These are phyloP conservation scores for Chenopodium berlandieri DNA, from an alignment of 148 eudicot species.

Conservation along the genomic window DNA sequence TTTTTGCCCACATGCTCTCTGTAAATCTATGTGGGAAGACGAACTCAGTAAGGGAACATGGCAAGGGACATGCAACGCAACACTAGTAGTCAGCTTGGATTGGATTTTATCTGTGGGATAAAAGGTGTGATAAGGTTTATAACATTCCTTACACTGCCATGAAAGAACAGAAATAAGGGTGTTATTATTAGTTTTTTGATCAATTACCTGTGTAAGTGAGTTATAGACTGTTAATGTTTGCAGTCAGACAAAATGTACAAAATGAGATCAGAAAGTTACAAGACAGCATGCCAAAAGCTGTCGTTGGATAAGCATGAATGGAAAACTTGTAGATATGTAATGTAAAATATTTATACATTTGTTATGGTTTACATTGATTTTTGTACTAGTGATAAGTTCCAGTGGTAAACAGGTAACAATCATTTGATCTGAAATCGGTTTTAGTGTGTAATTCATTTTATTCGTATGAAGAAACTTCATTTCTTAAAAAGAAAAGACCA, in stretches of 20 bases:
- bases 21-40: not conserved
- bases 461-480: conserved; percentile 11
- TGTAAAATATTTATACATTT: not conserved
- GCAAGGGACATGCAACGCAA: not conserved
- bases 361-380: not conserved
- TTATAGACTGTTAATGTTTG: not conserved
- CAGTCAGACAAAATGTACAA: not conserved
- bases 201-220: not conserved
- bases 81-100: not conserved
- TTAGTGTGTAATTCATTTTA: not conserved
- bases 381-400: not conserved
- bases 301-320: not conserved
- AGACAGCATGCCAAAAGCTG: not conserved
- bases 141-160: not conserved
- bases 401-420: not conserved
- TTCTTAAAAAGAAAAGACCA: not conserved
- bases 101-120: not conserved
- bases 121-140: not conserved
- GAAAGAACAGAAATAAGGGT: not conserved
- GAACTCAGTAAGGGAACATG: not conserved
- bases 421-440: not conserved
- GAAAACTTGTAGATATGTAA: not conserved
- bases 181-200: not conserved
- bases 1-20: not conserved
- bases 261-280: not conserved